Percentiles rank a stretch among this genome's conserved stretches.
phyloP scores from a whole-genome alignment of 192 early-diverging fungal genomes.

The Jimgerdemannia lactiflua region DNA sequence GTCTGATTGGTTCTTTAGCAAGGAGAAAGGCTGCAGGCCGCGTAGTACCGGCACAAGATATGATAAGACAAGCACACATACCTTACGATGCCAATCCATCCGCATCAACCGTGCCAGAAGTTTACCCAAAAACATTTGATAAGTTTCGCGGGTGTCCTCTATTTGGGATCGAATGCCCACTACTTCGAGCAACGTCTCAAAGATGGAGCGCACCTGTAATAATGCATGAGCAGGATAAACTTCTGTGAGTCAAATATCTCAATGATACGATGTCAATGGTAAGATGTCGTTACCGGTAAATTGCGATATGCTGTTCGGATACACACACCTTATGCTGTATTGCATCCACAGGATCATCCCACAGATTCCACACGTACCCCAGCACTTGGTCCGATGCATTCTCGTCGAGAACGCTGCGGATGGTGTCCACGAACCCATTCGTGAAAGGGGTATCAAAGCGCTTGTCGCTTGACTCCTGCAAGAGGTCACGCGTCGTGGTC shows the following conservation, averaged over 20 bases:
- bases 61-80: constrained; percentile 3
- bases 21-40: not conserved
- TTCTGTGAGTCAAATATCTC: no score
- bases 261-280: not conserved
- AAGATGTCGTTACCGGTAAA: not conserved
- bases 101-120: constrained; percentile 66
- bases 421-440: constrained; percentile 27
- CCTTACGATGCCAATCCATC: constrained; percentile 79
- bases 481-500: constrained; percentile 47
- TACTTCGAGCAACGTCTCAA: constrained; percentile 68
- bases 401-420: constrained; percentile 7
- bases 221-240: no score
- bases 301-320: not conserved
- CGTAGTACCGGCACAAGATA: not conserved
- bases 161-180: constrained; percentile 34
- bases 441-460: constrained; percentile 11
- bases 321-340: constrained; percentile 66
- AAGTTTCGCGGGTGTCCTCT: constrained; percentile 18
- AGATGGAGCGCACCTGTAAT: constrained; percentile 52
- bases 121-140: constrained; percentile 45
- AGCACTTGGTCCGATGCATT: constrained; percentile 48
- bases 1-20: no score
- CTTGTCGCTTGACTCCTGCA: constrained; percentile 16
- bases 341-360: constrained; percentile 86
- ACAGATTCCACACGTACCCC: constrained; percentile 73